These are phyloP conservation scores for Apiospora hydei DNA, from an alignment of 2,329 filamentous ascomycete genomes.

Conservation along the genomic window DNA sequence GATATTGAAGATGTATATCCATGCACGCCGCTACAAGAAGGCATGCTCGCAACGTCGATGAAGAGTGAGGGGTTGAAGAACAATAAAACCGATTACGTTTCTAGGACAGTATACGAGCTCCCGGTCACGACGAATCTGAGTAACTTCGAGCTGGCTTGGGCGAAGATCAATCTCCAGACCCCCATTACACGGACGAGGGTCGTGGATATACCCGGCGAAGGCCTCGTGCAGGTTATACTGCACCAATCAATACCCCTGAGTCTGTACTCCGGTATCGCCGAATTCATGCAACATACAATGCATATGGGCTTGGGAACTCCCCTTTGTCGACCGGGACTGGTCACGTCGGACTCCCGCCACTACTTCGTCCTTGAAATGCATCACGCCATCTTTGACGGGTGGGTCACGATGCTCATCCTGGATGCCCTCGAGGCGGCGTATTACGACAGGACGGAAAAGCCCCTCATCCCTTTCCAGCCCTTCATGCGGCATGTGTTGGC, in stretches of 20 bases:
- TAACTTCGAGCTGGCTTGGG: not conserved
- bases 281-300: not conserved
- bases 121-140: too few species aligned
- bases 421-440: not conserved
- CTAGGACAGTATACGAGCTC: not conserved
- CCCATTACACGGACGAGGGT: not conserved
- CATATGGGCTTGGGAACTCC: not conserved
- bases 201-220: not conserved
- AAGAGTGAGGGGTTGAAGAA: not conserved
- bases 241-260: not conserved
- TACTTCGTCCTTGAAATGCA: slow-evolving; percentile 12
- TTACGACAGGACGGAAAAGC: not conserved
- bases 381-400: slow-evolving; percentile 17
- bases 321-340: not conserved
- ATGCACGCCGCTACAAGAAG: slow-evolving; percentile 24
- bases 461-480: not conserved
- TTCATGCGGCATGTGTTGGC: not conserved
- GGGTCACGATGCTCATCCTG: not conserved
- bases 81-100: not conserved
- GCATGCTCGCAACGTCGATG: slow-evolving; percentile 10
- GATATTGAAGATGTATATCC: slow-evolving; percentile 21
- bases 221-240: not conserved
- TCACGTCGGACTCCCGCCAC: not conserved
- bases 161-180: not conserved
- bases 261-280: not conserved